These are phyloP conservation scores for Sistotremastrum suecicum DNA, from an alignment of 768 basidiomycete genomes.

Conservation along the genomic window DNA sequence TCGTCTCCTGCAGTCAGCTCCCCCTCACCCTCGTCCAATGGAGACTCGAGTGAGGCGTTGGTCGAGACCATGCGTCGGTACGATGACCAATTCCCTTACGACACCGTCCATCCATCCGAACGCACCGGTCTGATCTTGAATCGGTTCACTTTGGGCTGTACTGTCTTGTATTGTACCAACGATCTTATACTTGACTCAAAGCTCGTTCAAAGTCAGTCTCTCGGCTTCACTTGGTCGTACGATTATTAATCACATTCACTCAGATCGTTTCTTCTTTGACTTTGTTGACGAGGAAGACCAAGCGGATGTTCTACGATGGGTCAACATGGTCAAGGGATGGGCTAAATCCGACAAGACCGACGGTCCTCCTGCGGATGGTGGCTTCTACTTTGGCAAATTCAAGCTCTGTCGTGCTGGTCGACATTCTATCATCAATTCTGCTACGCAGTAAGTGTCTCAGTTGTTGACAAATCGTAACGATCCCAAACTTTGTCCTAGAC, in stretches of 20 bases:
- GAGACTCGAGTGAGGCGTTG: constrained; percentile 12
- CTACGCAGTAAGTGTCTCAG: too few relatives aligned
- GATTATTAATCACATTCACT: too few relatives aligned
- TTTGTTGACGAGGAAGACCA: constrained; percentile 57
- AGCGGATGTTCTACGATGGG: constrained; percentile 53
- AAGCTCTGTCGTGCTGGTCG: constrained; percentile 39
- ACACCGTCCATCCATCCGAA: constrained; percentile 37
- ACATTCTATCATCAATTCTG: constrained; percentile 26
- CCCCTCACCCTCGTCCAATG: constrained; percentile 12
- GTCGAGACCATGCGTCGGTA: neutral
- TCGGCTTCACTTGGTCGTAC: too few relatives aligned
- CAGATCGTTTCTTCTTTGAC: constrained; percentile 56
- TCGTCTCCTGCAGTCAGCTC: constrained; percentile 1
- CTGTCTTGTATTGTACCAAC: constrained; percentile 61
- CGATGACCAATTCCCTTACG: neutral
- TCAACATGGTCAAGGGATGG: constrained; percentile 68
- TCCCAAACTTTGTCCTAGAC: neutral
- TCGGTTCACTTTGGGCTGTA: constrained; percentile 54
- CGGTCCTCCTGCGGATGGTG: constrained; percentile 72
- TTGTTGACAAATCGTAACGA: too few relatives aligned
- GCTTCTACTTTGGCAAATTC: constrained; percentile 73
- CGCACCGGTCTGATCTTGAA: constrained; percentile 74
- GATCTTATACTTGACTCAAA: constrained; percentile 48
- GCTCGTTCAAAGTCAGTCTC: constrained; percentile 15
- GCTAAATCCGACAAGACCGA: constrained; percentile 56